Evolutionary conservation across 169 alveolate genomes (phyloP).

Genomic region (Theileria parva): DNA sequence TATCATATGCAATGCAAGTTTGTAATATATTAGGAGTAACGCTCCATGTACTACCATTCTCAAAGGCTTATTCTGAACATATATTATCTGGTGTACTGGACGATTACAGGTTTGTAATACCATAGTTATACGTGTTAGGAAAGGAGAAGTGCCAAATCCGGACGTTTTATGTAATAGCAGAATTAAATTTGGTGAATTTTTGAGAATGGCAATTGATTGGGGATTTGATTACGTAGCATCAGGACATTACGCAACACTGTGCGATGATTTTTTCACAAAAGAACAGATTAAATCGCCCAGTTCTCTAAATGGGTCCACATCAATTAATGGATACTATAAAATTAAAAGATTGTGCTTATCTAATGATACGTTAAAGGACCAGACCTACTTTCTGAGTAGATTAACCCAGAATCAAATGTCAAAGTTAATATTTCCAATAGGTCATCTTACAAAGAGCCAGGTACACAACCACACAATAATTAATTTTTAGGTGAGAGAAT

Average conservation of each 20-base stretch:
- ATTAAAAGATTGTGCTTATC: constrained; percentile 34
- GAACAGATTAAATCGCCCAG: background rate
- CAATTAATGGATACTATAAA: constrained; percentile 2
- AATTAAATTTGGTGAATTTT: constrained; percentile 74
- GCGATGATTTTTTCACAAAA: constrained; percentile 17
- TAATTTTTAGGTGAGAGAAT: constrained; percentile 60
- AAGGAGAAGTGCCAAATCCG: constrained; percentile 78
- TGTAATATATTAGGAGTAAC: constrained; percentile 55
- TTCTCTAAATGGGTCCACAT: background rate
- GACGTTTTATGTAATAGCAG: constrained; percentile 72
- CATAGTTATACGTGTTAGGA: constrained; percentile 14
- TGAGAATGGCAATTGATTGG: constrained; percentile 48
- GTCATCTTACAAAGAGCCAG: constrained; percentile 54
- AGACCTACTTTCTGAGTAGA: constrained; percentile 74
- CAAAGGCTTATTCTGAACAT: constrained; percentile 58
- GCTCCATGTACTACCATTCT: constrained; percentile 71
- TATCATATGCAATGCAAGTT: constrained; percentile 41
- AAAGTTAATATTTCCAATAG: constrained; percentile 66
- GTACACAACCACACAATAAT: constrained; percentile 23
- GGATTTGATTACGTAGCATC: constrained; percentile 69
- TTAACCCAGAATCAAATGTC: constrained; percentile 58
- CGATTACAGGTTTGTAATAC: constrained; percentile 40
- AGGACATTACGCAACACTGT: constrained; percentile 75
- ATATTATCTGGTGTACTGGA: constrained; percentile 50
- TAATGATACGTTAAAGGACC: constrained; percentile 65